Conservation (phyloP, 345 rosid species). For the Melastoma malabathricum region DNA sequence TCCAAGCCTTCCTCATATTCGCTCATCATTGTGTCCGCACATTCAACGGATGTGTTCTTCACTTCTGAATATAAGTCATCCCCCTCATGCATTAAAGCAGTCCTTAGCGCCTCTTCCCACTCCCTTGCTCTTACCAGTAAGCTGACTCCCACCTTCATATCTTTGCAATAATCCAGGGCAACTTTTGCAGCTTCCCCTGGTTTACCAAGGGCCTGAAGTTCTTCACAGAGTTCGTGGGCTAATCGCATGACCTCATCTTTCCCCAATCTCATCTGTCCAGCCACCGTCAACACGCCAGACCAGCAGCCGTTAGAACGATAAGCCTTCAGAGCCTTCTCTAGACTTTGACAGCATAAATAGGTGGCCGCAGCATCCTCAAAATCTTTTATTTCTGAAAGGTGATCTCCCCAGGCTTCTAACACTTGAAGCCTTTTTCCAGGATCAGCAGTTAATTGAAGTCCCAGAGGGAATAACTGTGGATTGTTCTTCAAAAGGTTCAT, state of each 20-base stretch:
- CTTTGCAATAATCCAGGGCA: constrained; percentile 75
- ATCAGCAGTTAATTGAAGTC: constrained; percentile 61
- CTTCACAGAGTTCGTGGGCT: constrained; percentile 84
- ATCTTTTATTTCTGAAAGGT: constrained; percentile 57
- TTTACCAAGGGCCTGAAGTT: constrained; percentile 86
- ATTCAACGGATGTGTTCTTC: constrained; percentile 58
- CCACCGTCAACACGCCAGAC: constrained; percentile 80
- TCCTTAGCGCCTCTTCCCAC: constrained; percentile 92
- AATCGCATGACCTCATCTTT: constrained; percentile 54
- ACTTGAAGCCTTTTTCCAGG: constrained; percentile 39
- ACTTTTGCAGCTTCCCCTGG: constrained; percentile 93
- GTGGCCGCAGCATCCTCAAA: constrained; percentile 83
- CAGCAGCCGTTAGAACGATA: constrained; percentile 80
- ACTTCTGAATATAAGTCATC: constrained; percentile 53
- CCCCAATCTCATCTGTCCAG: constrained; percentile 65
- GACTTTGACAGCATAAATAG: constrained; percentile 60
- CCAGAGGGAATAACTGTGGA: constrained; percentile 72
- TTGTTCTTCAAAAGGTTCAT: constrained; percentile 64
- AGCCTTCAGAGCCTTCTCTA: constrained; percentile 80
- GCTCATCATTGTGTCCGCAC: constrained; percentile 41
- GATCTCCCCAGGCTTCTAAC: constrained; percentile 91
- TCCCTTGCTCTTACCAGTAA: constrained; percentile 73
- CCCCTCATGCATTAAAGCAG: constrained; percentile 53
- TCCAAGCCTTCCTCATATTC: constrained; percentile 78
- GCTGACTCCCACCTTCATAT: constrained; percentile 48